Evolutionary conservation across 805 yeast genomes (phyloP).

Genomic region (Millerozyma acaciae): DNA sequence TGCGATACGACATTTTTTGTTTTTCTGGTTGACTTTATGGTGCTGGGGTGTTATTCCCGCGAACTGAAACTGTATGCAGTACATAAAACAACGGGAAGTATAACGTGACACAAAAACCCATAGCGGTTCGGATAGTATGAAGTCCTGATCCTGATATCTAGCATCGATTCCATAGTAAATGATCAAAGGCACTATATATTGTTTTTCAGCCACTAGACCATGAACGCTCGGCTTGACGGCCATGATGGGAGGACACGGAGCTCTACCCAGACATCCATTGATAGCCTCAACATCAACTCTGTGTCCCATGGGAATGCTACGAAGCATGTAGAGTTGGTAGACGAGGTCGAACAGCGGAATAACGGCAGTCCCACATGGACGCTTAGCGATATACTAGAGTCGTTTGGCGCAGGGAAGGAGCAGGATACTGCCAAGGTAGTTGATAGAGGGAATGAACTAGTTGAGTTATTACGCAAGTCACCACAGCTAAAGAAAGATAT

Average conservation of each 20-base stretch:
- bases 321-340: background rate
- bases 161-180: no score
- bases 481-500: slow-evolving; percentile 65
- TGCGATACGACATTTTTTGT: no score
- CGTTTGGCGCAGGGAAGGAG: slow-evolving; percentile 48
- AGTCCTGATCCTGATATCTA: no score
- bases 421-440: slow-evolving; percentile 46
- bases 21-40: no score
- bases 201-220: no score
- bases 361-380: slow-evolving; percentile 47
- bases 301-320: slow-evolving; percentile 1
- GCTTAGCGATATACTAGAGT: slow-evolving; percentile 57
- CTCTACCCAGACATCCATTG: slow-evolving; percentile 10
- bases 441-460: slow-evolving; percentile 62
- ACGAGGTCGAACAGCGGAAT: slow-evolving; percentile 1
- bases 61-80: no score
- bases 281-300: slow-evolving; percentile 8
- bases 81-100: no score
- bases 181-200: no score
- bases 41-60: no score
- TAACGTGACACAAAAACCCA: no score
- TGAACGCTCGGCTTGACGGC: no score
- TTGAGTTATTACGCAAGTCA: slow-evolving; percentile 49
- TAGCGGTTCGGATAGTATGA: no score
- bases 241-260: slow-evolving; percentile 6